These are phyloP conservation scores for Pythium dissimile DNA, from an alignment of 352 stramenopile genomes.

Conservation along the genomic window DNA sequence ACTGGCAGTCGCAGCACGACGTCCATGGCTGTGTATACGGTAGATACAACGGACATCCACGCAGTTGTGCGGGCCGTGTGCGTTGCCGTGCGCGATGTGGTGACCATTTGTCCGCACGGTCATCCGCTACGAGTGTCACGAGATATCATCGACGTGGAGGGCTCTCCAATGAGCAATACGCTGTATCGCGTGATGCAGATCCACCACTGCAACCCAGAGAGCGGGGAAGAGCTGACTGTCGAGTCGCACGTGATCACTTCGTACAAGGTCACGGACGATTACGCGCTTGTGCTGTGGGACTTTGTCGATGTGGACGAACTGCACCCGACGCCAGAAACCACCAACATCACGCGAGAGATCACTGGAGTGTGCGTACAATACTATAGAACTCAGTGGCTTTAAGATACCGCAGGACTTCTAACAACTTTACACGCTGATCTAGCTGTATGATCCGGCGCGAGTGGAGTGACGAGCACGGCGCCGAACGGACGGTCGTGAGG, in stretches of 20 bases:
- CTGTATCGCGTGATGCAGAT: constrained; percentile 12
- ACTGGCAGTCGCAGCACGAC: constrained; percentile 3
- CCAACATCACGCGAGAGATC: constrained; percentile 30
- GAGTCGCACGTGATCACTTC: constrained; percentile 25
- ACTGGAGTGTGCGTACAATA: constrained; percentile 34
- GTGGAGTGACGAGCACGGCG: constrained; percentile 27
- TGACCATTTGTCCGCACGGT: constrained; percentile 24
- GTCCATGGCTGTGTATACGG: constrained; percentile 28
- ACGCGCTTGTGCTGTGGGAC: constrained; percentile 23
- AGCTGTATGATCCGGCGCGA: constrained; percentile 35
- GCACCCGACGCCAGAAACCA: constrained; percentile 21
- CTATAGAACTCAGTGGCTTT: background rate
- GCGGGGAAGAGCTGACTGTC: constrained; percentile 17
- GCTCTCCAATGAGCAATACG: background rate
- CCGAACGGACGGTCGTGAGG: constrained; percentile 29
- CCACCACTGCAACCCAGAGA: background rate
- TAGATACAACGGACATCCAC: constrained; percentile 28
- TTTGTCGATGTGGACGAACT: constrained; percentile 33
- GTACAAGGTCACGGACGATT: constrained; percentile 26
- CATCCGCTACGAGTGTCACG: constrained; percentile 11
- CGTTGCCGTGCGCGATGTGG: constrained; percentile 24
- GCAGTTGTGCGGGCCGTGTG: constrained; percentile 19
- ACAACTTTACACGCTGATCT: background rate
- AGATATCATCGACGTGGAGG: constrained; percentile 9
- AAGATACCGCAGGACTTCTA: background rate